Conservation (phyloP, 225 moss, liverwort and hornwort species). For the Anthoceros angustus region DNA sequence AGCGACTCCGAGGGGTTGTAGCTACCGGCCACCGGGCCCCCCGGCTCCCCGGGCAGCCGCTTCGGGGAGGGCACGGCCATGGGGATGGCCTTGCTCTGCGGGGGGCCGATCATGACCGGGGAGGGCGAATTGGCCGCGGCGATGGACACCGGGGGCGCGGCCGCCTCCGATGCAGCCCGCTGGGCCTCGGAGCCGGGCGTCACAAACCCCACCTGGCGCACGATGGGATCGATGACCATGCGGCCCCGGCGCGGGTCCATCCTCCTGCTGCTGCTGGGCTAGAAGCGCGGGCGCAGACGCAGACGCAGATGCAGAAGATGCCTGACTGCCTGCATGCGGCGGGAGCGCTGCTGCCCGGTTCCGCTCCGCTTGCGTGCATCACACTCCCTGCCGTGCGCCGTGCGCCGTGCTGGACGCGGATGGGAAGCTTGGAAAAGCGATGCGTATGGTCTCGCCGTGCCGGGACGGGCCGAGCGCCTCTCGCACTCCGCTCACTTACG, state of each 20-base stretch:
- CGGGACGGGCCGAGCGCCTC: no score
- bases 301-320: no score
- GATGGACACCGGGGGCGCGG: slow-evolving; percentile 6
- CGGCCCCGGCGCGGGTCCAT: slow-evolving; percentile 14
- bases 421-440: no score
- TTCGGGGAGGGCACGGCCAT: slow-evolving; percentile 19
- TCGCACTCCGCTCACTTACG: no score
- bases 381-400: no score
- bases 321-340: no score
- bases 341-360: no score
- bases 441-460: no score
- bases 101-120: slow-evolving; percentile 55
- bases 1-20: slow-evolving; percentile 33
- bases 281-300: no score
- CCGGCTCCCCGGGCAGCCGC: slow-evolving; percentile 9
- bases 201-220: slow-evolving; percentile 86
- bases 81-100: slow-evolving; percentile 22
- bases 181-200: slow-evolving; percentile 45
- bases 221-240: slow-evolving; percentile 60
- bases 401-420: no score
- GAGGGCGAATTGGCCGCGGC: slow-evolving; percentile 40
- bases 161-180: slow-evolving; percentile 5
- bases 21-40: slow-evolving; percentile 29
- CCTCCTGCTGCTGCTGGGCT: background rate
- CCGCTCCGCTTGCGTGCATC: no score